phyloP scores from a whole-genome alignment of 225 moss, liverwort and hornwort species.

The Anthoceros angustus region DNA sequence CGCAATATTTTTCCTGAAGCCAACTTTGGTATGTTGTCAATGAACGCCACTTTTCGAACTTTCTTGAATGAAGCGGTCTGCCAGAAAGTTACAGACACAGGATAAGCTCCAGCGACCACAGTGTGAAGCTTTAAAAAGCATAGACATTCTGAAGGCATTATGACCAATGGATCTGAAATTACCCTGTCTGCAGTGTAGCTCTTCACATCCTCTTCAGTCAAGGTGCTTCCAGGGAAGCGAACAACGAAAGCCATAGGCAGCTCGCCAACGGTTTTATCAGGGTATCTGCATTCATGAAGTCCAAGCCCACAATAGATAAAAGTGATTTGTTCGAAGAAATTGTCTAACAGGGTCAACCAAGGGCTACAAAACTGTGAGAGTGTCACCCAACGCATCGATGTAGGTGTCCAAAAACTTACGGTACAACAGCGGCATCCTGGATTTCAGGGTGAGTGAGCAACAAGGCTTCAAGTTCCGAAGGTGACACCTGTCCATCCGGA shows the following conservation, averaged over 20 bases:
- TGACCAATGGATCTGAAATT: not conserved
- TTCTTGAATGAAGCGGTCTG: constrained; percentile 29
- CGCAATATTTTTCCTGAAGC: constrained; percentile 30
- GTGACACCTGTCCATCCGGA: constrained; percentile 20
- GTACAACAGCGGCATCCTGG: constrained; percentile 30
- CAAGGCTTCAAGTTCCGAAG: constrained; percentile 35
- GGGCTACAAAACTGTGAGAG: not conserved
- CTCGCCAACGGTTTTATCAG: constrained; percentile 22
- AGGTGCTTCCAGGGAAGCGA: constrained; percentile 9
- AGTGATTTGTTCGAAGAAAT: not conserved
- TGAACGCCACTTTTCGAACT: constrained; percentile 22
- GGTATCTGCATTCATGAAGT: constrained; percentile 13
- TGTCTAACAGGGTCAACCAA: not conserved
- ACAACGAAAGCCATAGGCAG: constrained; percentile 30
- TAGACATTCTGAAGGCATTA: not conserved
- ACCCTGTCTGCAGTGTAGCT: constrained; percentile 20
- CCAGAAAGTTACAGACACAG: not conserved
- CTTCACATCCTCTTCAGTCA: constrained; percentile 19
- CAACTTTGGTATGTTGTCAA: constrained; percentile 25
- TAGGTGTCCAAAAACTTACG: constrained; percentile 16
- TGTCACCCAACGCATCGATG: not conserved
- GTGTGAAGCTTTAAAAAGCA: not conserved
- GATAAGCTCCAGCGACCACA: not conserved
- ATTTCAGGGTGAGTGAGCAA: constrained; percentile 26
- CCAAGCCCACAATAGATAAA: not conserved